Conservation (phyloP, 2,329 filamentous ascomycete species). For the Pezicula rhizophila region DNA sequence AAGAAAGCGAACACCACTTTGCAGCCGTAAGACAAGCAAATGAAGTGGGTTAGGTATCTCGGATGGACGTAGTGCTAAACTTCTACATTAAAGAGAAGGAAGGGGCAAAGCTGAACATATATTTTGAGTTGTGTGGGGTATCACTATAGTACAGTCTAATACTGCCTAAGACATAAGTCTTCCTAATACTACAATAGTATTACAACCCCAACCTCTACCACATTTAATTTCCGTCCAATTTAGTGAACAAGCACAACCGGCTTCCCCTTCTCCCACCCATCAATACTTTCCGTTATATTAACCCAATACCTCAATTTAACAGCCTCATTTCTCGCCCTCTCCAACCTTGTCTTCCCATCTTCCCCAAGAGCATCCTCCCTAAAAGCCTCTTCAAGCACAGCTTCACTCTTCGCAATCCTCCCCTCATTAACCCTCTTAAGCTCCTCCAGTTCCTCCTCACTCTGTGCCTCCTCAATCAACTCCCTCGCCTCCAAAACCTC, state of each 20-base stretch:
- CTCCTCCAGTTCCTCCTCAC: conserved; percentile 56
- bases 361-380: conserved; percentile 19
- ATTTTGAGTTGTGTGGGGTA: neutral
- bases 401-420: conserved; percentile 59
- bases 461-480: conserved; percentile 63
- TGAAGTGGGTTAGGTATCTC: no score
- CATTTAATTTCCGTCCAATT: neutral
- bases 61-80: no score
- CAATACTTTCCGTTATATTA: conserved; percentile 74
- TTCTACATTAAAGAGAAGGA: no score
- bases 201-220: neutral
- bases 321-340: conserved; percentile 63
- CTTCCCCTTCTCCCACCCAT: conserved; percentile 79
- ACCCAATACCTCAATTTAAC: conserved; percentile 84
- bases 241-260: conserved; percentile 48
- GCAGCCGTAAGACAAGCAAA: no score
- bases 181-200: neutral
- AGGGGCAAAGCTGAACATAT: no score
- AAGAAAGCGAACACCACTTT: no score
- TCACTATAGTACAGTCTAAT: no score
- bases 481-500: conserved; percentile 76
- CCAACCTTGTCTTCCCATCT: conserved; percentile 48
- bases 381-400: conserved; percentile 59
- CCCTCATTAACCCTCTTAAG: conserved; percentile 61
- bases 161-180: no score